phyloP scores from a whole-genome alignment of 2,329 filamentous ascomycete genomes.

The Xylariales sp. region DNA sequence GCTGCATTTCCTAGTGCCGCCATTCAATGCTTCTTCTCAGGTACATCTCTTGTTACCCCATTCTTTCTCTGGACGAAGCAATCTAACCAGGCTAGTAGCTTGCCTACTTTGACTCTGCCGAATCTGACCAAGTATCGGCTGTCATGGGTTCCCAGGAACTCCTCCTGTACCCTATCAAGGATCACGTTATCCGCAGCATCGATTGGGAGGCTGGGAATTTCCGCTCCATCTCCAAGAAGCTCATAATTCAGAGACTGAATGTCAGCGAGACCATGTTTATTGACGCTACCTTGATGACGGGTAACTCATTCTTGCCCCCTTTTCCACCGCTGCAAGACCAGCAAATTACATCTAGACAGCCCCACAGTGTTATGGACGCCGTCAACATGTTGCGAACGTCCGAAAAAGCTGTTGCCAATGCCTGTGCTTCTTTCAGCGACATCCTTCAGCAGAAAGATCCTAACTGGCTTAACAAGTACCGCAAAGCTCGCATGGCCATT shows the following conservation, averaged over 20 bases:
- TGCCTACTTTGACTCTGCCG: constrained; percentile 68
- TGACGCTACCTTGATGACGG: constrained; percentile 78
- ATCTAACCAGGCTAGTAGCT: constrained; percentile 47
- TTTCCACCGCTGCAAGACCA: constrained; percentile 72
- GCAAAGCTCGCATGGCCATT: constrained; percentile 77
- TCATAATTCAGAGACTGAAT: constrained; percentile 64
- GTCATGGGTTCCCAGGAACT: constrained; percentile 82
- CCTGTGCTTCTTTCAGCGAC: constrained; percentile 77
- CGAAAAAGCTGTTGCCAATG: constrained; percentile 64
- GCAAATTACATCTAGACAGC: constrained; percentile 48
- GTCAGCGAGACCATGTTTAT: constrained; percentile 70
- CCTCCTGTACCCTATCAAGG: constrained; percentile 79
- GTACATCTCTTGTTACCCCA: constrained; percentile 37
- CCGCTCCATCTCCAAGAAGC: constrained; percentile 58
- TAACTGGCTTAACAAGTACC: constrained; percentile 81
- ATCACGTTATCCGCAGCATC: constrained; percentile 62
- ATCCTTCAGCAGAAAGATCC: constrained; percentile 67
- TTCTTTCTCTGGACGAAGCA: background rate
- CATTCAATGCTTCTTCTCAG: constrained; percentile 84
- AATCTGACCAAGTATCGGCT: constrained; percentile 66
- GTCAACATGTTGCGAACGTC: constrained; percentile 71
- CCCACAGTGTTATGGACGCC: constrained; percentile 67
- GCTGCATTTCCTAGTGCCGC: constrained; percentile 76
- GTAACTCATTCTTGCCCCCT: constrained; percentile 72
- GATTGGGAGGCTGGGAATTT: constrained; percentile 68